These are phyloP conservation scores for Ganoderma leucocontextum DNA, from an alignment of 1,284 basidiomycete genomes.

Conservation along the genomic window DNA sequence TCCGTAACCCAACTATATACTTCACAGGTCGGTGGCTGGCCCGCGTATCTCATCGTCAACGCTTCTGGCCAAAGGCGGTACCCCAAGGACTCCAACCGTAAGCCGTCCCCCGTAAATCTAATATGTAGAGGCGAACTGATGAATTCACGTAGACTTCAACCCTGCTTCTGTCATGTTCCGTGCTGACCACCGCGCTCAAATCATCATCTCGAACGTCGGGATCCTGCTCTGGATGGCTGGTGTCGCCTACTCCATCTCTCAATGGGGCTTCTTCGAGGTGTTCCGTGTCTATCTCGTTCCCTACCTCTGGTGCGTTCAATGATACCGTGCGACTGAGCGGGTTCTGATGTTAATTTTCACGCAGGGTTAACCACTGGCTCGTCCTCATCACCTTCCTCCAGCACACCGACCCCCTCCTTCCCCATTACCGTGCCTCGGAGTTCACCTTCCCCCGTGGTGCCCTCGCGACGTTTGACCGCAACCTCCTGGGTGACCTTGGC, in stretches of 20 bases:
- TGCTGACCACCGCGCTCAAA: constrained; percentile 81
- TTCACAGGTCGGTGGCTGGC: constrained; percentile 83
- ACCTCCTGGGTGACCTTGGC: constrained; percentile 84
- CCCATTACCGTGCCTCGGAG: constrained; percentile 91
- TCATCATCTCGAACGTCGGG: constrained; percentile 89
- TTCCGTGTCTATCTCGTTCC: constrained; percentile 87
- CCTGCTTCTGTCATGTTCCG: constrained; percentile 87
- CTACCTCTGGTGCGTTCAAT: constrained; percentile 78
- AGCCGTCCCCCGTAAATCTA: constrained; percentile 37
- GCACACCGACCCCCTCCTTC: constrained; percentile 95
- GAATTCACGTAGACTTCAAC: constrained; percentile 72
- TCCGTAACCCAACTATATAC: constrained; percentile 10
- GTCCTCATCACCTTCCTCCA: constrained; percentile 95
- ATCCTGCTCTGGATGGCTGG: constrained; percentile 76
- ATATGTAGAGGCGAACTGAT: neutral
- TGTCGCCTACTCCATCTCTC: constrained; percentile 67
- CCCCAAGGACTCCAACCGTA: constrained; percentile 85
- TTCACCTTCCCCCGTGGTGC: constrained; percentile 98
- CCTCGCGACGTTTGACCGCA: constrained; percentile 92
- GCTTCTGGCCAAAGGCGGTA: constrained; percentile 91
- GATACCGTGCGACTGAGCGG: neutral
- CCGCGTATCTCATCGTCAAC: constrained; percentile 85
- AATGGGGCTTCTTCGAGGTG: constrained; percentile 79
- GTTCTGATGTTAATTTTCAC: neutral
- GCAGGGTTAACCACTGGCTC: constrained; percentile 84